Conservation (phyloP, 1,139 yeast genomes). For the Suhomyces bokatorum region DNA sequence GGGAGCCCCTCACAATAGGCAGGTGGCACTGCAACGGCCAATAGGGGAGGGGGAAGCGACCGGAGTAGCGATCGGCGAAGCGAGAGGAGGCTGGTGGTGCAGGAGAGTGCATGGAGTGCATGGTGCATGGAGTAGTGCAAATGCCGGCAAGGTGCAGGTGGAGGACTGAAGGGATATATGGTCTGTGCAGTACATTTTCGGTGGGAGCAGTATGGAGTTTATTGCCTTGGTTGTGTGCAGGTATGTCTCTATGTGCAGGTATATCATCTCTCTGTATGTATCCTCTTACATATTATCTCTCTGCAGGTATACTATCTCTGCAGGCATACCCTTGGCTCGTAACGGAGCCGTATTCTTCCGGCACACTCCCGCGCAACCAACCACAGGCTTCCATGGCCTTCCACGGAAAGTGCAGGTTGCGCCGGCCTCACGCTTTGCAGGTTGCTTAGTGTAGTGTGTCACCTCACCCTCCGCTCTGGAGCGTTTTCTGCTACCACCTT, state of each 20-base stretch:
- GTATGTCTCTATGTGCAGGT: too few relatives aligned
- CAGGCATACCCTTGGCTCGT: too few relatives aligned
- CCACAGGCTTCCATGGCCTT: constrained; percentile 12
- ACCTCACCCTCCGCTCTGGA: constrained; percentile 10
- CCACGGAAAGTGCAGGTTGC: constrained; percentile 11
- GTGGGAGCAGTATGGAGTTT: too few relatives aligned
- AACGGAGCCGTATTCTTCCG: neutral
- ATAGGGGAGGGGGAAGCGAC: neutral
- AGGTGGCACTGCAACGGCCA: too few relatives aligned
- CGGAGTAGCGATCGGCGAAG: neutral
- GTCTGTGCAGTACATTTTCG: too few relatives aligned
- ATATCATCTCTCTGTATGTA: too few relatives aligned
- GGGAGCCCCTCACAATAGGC: neutral
- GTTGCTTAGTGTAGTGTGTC: constrained; percentile 13
- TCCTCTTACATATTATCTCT: too few relatives aligned
- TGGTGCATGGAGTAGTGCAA: neutral
- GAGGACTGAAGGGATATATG: too few relatives aligned
- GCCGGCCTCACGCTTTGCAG: constrained; percentile 6
- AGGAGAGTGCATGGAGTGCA: neutral
- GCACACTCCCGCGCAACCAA: constrained; percentile 2
- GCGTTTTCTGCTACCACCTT: constrained; percentile 8
- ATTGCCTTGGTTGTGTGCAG: neutral
- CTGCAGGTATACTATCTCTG: too few relatives aligned
- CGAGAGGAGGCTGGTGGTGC: too few relatives aligned
- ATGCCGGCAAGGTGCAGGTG: neutral